phyloP scores from a whole-genome alignment of 169 alveolate species.

The Plasmodium gallinaceum region DNA sequence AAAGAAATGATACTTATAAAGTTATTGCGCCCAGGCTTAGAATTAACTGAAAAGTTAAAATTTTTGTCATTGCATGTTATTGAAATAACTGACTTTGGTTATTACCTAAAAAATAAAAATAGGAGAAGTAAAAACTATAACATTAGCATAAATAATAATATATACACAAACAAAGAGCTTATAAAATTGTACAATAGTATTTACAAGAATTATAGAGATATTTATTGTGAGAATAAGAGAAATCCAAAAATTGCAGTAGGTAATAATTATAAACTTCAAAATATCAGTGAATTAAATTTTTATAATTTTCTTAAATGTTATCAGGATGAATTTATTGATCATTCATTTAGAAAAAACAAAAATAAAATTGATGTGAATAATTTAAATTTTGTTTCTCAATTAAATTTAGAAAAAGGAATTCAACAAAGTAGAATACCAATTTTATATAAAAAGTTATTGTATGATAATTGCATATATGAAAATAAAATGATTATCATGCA shows the following conservation, averaged over 20 bases:
- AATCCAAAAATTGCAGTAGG: conserved; percentile 12
- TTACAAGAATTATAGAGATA: conserved; percentile 15
- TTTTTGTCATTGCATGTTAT: conserved; percentile 46
- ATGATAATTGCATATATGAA: conserved; percentile 47
- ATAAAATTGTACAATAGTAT: conserved; percentile 26
- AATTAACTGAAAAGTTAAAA: background rate
- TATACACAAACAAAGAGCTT: conserved; percentile 37
- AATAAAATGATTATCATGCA: conserved; percentile 44
- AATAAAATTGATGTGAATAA: conserved; percentile 17
- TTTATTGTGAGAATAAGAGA: conserved; percentile 1
- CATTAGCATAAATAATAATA: conserved; percentile 27
- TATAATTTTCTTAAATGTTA: conserved; percentile 48
- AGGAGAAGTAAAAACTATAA: background rate
- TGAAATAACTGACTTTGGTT: conserved; percentile 31
- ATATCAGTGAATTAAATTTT: conserved; percentile 33
- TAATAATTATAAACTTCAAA: conserved; percentile 30
- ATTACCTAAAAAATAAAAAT: background rate
- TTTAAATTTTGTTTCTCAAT: conserved; percentile 23
- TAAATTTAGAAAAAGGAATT: conserved; percentile 9
- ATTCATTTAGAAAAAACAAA: conserved; percentile 8
- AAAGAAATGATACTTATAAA: conserved; percentile 41
- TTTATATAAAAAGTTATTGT: conserved; percentile 43
- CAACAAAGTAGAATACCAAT: conserved; percentile 51
- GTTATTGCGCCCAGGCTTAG: conserved; percentile 15
- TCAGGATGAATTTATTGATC: conserved; percentile 21